Evolutionary conservation across 2,329 filamentous ascomycete genomes (phyloP), one percentile per base, ranked within the genome.

Genomic region (Orbilia oligospora): DNA sequence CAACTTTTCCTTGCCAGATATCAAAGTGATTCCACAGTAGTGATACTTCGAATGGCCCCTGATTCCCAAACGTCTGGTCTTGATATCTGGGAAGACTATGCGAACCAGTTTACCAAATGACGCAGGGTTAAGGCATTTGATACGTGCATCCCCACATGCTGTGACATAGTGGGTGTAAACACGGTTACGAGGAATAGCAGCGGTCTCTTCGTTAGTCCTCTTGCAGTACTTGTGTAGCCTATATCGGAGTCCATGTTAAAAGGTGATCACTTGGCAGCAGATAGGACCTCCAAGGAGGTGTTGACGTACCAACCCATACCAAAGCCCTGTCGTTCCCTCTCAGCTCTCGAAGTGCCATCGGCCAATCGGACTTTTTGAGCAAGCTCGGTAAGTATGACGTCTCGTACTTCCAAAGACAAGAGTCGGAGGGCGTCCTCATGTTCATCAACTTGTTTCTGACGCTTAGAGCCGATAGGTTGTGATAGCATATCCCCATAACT

Each of bases 31-130:
- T 48, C 81, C 81, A 71, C 81, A 82, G 83, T 99, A 99, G 85
- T 99, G 96, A 84, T 99, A 99, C 84, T 99, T 99, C 14, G 96
- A 99, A 86, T 98, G 95, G 80, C 96, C 96, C 67, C 96, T 90
- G 56, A 98, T 94, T 80, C 96, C 96, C 12, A 99, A 87, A 80
- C 96, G 90, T 76, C 96, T 89, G 36, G 96, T 99, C 85, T 97
- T 95, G 22, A 99, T 91, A 49, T 94, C 95, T 0, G 96, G 95
- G 82, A 98, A 99, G 65, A 99, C 92, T 46, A 99, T 95, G 36
- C 96, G 91, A 38, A 99, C 96, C 51, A 99, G 89, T 85, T 99
- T 99, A 71, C 96, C 96, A 85, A 99, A 99, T 30, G 95, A 98
- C 9, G 96, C 96, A 49, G 96, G 96, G 83, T 99, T 99, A 72